Percentiles rank a stretch among this genome's conserved stretches.
phyloP scores from a whole-genome alignment of 345 rosid genomes.

The Gossypium arboreum region DNA sequence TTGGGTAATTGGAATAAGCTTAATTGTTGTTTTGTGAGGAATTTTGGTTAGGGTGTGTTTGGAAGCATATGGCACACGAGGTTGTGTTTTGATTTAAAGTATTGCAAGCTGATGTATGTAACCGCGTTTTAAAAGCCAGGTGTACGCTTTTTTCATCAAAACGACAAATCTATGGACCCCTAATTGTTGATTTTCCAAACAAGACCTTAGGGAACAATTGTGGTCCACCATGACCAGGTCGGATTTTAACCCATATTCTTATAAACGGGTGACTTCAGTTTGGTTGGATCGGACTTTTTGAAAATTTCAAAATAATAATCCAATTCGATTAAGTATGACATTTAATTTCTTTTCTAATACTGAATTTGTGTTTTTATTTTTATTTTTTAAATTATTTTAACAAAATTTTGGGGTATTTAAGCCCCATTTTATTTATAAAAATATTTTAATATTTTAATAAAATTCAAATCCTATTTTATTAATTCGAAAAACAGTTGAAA shows the following conservation, averaged over 20 bases:
- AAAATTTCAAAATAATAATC: too few relatives aligned
- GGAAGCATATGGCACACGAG: constrained; percentile 20
- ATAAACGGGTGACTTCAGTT: too few relatives aligned
- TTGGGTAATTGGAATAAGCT: constrained; percentile 24
- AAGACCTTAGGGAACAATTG: background rate
- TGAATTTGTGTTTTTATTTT: too few relatives aligned
- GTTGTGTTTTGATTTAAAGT: background rate
- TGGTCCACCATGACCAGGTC: background rate
- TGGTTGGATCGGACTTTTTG: too few relatives aligned
- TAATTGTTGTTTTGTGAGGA: background rate
- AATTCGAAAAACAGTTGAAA: too few relatives aligned
- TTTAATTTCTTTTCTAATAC: too few relatives aligned
- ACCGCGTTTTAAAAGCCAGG: constrained; percentile 29
- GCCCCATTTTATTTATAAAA: too few relatives aligned
- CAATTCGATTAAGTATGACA: too few relatives aligned
- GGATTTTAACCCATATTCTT: background rate
- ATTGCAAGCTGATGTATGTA: constrained; percentile 12
- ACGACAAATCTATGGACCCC: background rate
- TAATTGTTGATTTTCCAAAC: background rate
- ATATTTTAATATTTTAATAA: too few relatives aligned
- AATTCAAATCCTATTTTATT: too few relatives aligned
- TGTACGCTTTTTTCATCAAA: constrained; percentile 24
- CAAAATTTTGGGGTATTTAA: too few relatives aligned
- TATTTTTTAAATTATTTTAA: too few relatives aligned
- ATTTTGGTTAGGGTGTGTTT: background rate